Conservation (phyloP, 768 basidiomycete genomes). For the Grammothele lineata region DNA sequence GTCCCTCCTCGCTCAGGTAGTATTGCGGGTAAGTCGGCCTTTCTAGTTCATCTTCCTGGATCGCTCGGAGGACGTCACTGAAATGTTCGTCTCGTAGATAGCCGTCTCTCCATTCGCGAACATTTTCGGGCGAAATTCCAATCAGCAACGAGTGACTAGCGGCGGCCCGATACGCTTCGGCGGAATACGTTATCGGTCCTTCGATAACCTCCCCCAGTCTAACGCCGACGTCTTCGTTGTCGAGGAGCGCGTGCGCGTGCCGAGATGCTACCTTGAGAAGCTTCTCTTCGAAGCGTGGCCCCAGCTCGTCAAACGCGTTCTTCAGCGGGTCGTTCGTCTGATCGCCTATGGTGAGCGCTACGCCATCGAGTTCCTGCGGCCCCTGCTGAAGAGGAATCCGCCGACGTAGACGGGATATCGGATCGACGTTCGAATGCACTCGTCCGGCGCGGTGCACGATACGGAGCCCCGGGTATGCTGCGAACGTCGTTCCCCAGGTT, state of each 20-base stretch:
- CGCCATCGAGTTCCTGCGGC: conserved; percentile 6
- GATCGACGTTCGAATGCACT: conserved; percentile 38
- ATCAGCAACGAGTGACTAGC: no score
- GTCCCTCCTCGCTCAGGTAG: background rate
- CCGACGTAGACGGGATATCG: conserved; percentile 30
- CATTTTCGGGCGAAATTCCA: no score
- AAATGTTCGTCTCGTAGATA: background rate
- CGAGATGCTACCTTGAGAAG: conserved; percentile 17
- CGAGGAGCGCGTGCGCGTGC: background rate
- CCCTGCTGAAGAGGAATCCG: conserved; percentile 17
- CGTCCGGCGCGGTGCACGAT: conserved; percentile 36
- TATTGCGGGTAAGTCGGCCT: background rate
- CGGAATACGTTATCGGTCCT: no score
- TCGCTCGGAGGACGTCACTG: background rate
- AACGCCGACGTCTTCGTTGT: no score
- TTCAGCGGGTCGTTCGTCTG: conserved; percentile 20
- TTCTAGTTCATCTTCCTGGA: background rate
- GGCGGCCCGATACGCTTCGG: no score
- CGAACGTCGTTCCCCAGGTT: conserved; percentile 33
- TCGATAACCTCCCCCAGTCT: no score
- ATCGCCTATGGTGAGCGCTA: background rate
- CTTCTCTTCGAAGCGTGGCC: conserved; percentile 24
- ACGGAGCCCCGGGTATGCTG: conserved; percentile 32
- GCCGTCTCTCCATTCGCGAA: no score
- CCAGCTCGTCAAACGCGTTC: conserved; percentile 26